Evolutionary conservation across 768 basidiomycete genomes (phyloP), one percentile per base, ranked within the genome.

Genomic region (Crassisporium funariophilum): DNA sequence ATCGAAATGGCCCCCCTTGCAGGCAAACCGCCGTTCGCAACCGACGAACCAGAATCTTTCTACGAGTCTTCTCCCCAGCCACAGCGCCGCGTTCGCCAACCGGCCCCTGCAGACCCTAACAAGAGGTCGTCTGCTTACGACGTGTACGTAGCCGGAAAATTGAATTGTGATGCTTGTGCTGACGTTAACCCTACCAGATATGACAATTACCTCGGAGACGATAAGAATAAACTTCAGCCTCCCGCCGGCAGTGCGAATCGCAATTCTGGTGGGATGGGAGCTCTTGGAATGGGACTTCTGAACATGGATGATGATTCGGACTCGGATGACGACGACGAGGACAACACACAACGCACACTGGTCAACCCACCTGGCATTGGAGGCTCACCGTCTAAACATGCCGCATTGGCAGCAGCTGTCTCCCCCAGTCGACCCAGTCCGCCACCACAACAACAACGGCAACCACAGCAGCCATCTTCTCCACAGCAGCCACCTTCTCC

Each of bases 11-110:
- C 78, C 17, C 73, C 82, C 44, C 70, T 82, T 50, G 81, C 82
- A 62, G 79, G 81, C 49, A 74, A 71, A 65, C 83, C 83, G 10
- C 83, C 83, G 20, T 86, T 77, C 60, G 85, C 82, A 36, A 85
- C 83, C 27, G 81, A 88, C 67, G 78, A 84, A 57, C 80, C 81
- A 5, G 82, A 85, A 63, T 75, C 78, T 17, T 67, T 76, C 53
- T 87, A 81, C 61, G 73, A 80, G 5, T 64, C 75, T 12, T 66
- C 71, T 23, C 67, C 67, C 40, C 67, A 68, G 17, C 71, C 70
- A 1, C 69, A 69, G 54, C 68, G 66, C 59, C 66, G 76, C 57
- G 52, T 73, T 53, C 70, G 76, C 63, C 67, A 70, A 62, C 70
- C 68, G 35, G 66, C 76, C 50, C 69, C 73, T 42, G 69, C 72